Base-by-base conservation (phyloP, 2,329 filamentous ascomycete species). In the Talaromyces sp. region DNA sequence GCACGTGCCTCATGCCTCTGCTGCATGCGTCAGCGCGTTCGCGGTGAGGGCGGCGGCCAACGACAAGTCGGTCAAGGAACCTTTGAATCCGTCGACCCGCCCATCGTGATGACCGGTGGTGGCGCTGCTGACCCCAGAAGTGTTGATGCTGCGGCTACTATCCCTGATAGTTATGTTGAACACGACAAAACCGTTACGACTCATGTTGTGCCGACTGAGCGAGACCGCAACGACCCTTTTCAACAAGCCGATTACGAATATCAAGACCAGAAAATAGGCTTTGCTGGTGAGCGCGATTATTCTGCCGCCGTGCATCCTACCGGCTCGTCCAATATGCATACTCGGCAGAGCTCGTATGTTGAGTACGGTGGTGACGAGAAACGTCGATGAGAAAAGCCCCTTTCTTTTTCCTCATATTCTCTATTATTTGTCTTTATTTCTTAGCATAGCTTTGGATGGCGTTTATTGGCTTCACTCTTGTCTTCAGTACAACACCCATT, bases 1-100 rank as follows among this genome's bases (percentile, higher is more conserved):
- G 74, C 85, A 54, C 85, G 91, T 61, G 87, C 88, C 29, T 74
- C 87, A 60, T 80, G 81, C 35, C 81, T 87, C 59, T 85, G 89
- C 76, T 78, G 80, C 58, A 77, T 78, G 29, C 81, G 82, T 1
- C 85, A 87, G 57, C 86, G 85, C 64, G 81, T 78, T 9, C 80
- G 85, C 11, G 84, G 77, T 10, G 86, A 89, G 68, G 85, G 85
- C 32, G 85, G 85, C 21, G 71, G 72, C 14, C 77, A 63, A 61
- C 11, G 60, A 56, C 4, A 50, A 35, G 31, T 57, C 56, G 31
- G 56, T 50, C 26, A 35, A 7, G 56, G 56, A 59, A 51, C 38
- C 7, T 29, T 52, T 52, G 48, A 52, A 17, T n/a, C 51, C 6
- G 54, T 59, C 48, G 57, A 59, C 12, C 57, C 57, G n/a, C 53